Conservation (phyloP, 331 rosid genomes). For the Telfairia occidentalis region DNA sequence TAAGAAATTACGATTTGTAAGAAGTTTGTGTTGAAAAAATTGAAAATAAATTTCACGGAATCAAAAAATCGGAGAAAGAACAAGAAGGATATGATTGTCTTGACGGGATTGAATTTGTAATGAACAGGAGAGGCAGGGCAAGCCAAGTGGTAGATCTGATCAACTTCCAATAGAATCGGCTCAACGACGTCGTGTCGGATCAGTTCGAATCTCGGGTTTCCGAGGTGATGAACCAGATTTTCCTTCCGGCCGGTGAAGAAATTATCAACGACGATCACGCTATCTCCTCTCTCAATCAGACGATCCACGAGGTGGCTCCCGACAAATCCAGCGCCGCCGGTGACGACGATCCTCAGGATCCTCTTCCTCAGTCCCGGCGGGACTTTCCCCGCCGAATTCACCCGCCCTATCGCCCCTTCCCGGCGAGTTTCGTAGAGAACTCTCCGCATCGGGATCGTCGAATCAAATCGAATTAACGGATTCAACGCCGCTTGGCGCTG, state of each 20-base stretch:
- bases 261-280: slow-evolving; percentile 72
- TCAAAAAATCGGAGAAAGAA: neutral
- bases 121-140: slow-evolving; percentile 96
- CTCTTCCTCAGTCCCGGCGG: slow-evolving; percentile 27
- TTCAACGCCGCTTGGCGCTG: neutral
- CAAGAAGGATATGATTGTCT: slow-evolving; percentile 75
- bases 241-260: slow-evolving; percentile 80
- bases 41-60: neutral
- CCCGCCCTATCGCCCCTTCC: neutral
- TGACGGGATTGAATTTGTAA: slow-evolving; percentile 93
- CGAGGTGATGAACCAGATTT: slow-evolving; percentile 56
- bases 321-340: slow-evolving; percentile 90
- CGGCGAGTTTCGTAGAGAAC: slow-evolving; percentile 21
- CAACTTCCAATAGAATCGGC: slow-evolving; percentile 77
- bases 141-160: slow-evolving; percentile 89
- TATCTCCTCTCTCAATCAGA: slow-evolving; percentile 64
- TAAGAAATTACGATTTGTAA: neutral
- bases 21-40: neutral
- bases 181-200: slow-evolving; percentile 89
- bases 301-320: slow-evolving; percentile 92
- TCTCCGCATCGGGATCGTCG: slow-evolving; percentile 27
- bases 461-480: neutral
- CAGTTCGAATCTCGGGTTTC: slow-evolving; percentile 77
- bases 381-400: slow-evolving; percentile 27
- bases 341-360: slow-evolving; percentile 51